Conservation (phyloP, 116 monocot genomes). For the Thalassia testudinum region DNA sequence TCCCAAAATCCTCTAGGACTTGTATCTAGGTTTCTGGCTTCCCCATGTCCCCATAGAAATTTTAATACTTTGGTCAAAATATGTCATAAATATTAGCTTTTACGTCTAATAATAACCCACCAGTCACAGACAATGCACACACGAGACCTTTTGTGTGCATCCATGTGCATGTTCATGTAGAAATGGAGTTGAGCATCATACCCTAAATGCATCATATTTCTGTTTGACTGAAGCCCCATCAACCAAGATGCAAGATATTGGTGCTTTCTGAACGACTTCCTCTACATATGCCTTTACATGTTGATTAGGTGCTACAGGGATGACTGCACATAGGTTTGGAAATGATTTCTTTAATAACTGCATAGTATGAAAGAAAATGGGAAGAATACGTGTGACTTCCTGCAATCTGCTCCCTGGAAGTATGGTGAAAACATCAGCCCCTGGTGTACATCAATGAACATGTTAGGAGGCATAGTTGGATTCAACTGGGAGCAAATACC, state of each 20-base stretch:
- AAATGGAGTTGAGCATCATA: slow-evolving; percentile 12
- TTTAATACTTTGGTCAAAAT: too few relatives aligned
- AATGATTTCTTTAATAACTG: slow-evolving; percentile 34
- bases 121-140: too few relatives aligned
- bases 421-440: slow-evolving; percentile 47
- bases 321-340: slow-evolving; percentile 27
- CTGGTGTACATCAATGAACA: slow-evolving; percentile 16
- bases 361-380: slow-evolving; percentile 53
- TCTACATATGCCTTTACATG: slow-evolving; percentile 49
- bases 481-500: too few relatives aligned
- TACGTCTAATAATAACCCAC: too few relatives aligned
- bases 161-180: too few relatives aligned
- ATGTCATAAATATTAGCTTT: too few relatives aligned
- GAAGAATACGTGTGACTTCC: slow-evolving; percentile 86
- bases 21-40: too few relatives aligned
- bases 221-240: slow-evolving; percentile 38
- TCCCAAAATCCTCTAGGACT: too few relatives aligned
- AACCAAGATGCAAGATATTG: slow-evolving; percentile 30
- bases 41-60: too few relatives aligned
- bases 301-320: slow-evolving; percentile 63
- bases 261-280: slow-evolving; percentile 22
- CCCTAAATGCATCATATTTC: slow-evolving; percentile 82
- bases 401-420: slow-evolving; percentile 96
- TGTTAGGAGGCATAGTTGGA: too few relatives aligned
- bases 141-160: too few relatives aligned